Evolutionary conservation across 169 alveolate genomes (phyloP).

Genomic region (Perkinsus marinus): DNA sequence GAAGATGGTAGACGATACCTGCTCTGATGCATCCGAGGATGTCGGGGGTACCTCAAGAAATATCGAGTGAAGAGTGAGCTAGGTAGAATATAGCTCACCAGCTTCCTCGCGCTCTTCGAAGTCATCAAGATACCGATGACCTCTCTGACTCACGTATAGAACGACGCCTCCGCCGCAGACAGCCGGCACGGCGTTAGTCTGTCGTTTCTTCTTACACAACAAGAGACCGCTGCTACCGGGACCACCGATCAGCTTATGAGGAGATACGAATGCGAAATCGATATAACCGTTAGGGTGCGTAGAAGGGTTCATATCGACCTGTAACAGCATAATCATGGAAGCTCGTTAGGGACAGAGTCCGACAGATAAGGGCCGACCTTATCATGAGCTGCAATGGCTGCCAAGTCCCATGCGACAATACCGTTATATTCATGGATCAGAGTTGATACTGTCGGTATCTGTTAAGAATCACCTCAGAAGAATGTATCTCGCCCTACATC

Average conservation of each 20-base stretch:
- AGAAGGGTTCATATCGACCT: conserved; percentile 31
- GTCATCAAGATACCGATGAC: conserved; percentile 56
- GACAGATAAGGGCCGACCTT: too few species aligned
- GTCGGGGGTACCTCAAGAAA: conserved; percentile 54
- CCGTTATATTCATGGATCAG: conserved; percentile 43
- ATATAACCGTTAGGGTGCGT: conserved; percentile 28
- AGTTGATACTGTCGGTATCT: too few species aligned
- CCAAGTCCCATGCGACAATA: conserved; percentile 58
- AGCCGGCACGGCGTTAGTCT: conserved; percentile 48
- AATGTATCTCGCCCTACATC: too few species aligned
- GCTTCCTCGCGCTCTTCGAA: conserved; percentile 80
- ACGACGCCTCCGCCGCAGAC: conserved; percentile 75
- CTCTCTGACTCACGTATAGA: conserved; percentile 65
- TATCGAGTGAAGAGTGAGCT: too few species aligned
- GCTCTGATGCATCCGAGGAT: conserved; percentile 73
- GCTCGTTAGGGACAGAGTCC: too few species aligned
- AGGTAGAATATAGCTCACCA: conserved; percentile 30
- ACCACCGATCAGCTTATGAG: conserved; percentile 85
- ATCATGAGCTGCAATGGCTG: conserved; percentile 59
- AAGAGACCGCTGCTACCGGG: conserved; percentile 65
- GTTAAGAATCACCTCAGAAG: too few species aligned
- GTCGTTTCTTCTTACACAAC: conserved; percentile 53
- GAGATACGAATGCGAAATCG: conserved; percentile 75
- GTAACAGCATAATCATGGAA: too few species aligned
- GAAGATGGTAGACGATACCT: conserved; percentile 59